Percentiles rank a stretch among this genome's conserved stretches.
Conservation (phyloP, 2,329 filamentous ascomycete genomes). For the Calonectria naviculata region DNA sequence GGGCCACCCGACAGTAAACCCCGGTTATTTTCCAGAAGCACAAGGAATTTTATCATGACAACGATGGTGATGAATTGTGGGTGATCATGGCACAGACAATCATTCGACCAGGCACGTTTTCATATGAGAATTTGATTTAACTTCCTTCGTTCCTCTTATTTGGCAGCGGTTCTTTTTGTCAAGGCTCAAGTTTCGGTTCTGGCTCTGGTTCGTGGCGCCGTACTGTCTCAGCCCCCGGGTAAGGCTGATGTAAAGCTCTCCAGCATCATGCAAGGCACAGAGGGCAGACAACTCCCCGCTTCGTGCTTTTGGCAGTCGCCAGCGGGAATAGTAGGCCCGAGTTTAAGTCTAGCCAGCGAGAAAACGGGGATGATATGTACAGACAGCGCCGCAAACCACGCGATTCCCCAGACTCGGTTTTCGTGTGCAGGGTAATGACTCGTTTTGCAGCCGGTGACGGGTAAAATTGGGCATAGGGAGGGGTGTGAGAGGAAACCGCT, state of each 20-base stretch:
- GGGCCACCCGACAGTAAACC: slow-evolving; percentile 25
- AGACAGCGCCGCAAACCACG: slow-evolving; percentile 13
- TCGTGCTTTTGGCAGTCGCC: neutral
- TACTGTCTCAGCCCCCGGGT: slow-evolving; percentile 23
- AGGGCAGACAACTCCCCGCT: neutral
- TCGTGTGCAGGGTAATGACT: slow-evolving; percentile 19
- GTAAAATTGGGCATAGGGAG: slow-evolving; percentile 14
- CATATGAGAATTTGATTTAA: slow-evolving; percentile 6
- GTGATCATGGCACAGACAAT: slow-evolving; percentile 21
- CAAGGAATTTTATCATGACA: slow-evolving; percentile 29
- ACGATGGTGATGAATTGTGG: slow-evolving; percentile 6
- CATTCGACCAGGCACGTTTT: slow-evolving; percentile 25
- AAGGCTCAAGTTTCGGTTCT: slow-evolving; percentile 1
- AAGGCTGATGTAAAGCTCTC: slow-evolving; percentile 21
- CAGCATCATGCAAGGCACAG: slow-evolving; percentile 27
- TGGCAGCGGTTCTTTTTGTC: slow-evolving; percentile 6
- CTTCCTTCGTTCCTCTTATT: neutral
- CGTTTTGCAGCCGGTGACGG: slow-evolving; percentile 18
- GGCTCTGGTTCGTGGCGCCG: slow-evolving; percentile 19
- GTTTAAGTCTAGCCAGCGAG: slow-evolving; percentile 1
- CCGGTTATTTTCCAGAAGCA: slow-evolving; percentile 28
- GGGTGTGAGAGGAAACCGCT: neutral
- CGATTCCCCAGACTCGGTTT: slow-evolving; percentile 19
- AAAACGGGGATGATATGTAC: slow-evolving; percentile 5
- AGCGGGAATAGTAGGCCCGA: slow-evolving; percentile 18